Evolutionary conservation across 345 rosid genomes (phyloP), one percentile per base, ranked within the genome.

Genomic region (Conringia planisiliqua): DNA sequence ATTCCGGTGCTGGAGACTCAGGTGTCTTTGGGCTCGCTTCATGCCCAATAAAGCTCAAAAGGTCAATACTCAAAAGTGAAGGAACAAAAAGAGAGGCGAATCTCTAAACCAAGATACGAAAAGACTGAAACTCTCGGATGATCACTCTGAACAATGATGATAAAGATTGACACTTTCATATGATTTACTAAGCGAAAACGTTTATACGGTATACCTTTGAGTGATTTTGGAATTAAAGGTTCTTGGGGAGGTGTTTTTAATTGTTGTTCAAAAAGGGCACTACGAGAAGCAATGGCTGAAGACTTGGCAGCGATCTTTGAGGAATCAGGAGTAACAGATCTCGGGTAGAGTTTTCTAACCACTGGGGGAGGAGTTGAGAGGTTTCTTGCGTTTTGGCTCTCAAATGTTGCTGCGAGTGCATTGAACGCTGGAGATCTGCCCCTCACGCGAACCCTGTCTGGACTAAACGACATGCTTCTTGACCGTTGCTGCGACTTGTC

Each of bases 281-380:
- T 75, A 29, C 95, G 84, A 72, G 96, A 79, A 47, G 93, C 83
- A 35, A 96, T 86, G 75, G 97, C 87, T 57, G 93, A 24, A 74
- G 98, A 77, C 66, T 87, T 90, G 55, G 98, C 65, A 72, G 88
- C 82, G 66, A 78, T 44, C 77, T 76, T 86, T 46, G 74, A 76
- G 54, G 96, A 84, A 79, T 90, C 98, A 18, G 98, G 98, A 35
- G 89, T 90, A n/a, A 70, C 85, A 11, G 99, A 96, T 80, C 89
- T 92, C 3, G 97, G 98, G 78, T 90, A 92, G 56, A 91, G 77
- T 84, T 92, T 96, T 76, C 90, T 82, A 68, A 86, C 93, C 42
- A 73, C 82, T 1, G 78, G 82, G 5, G 82, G 82, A 68, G 82
- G 82, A 59, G 82, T 79, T 22, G 82, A 79, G 54, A 79, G 82